Evolutionary conservation across 495 filamentous ascomycete species (phyloP).

Genomic region (Filosporella fistucella): DNA sequence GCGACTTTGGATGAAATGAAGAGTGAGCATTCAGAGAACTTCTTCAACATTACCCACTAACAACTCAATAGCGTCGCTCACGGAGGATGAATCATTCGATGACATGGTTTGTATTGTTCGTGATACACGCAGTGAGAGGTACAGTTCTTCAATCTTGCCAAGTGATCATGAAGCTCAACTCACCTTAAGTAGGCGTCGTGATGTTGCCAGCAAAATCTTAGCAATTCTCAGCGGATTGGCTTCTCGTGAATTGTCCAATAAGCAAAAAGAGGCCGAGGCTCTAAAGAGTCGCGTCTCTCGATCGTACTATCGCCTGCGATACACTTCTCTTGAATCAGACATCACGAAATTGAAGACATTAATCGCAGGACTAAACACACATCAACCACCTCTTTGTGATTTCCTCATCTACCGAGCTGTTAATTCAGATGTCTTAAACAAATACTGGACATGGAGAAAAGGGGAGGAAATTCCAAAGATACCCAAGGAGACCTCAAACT

Average conservation of each 20-base stretch:
- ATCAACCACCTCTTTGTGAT: slow-evolving; percentile 21
- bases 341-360: slow-evolving; percentile 19
- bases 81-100: slow-evolving; percentile 23
- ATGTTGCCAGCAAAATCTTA: slow-evolving; percentile 12
- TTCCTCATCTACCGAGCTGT: slow-evolving; percentile 23
- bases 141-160: too few relatives aligned
- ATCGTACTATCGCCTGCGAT: slow-evolving; percentile 1
- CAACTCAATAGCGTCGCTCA: too few relatives aligned
- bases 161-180: too few relatives aligned
- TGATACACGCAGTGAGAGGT: too few relatives aligned
- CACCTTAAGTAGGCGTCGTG: not conserved
- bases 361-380: slow-evolving; percentile 16
- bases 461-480: slow-evolving; percentile 22
- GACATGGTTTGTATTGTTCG: slow-evolving; percentile 27
- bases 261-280: slow-evolving; percentile 4
- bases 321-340: not conserved
- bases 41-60: too few relatives aligned
- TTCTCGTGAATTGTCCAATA: slow-evolving; percentile 13
- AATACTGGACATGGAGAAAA: slow-evolving; percentile 24
- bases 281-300: not conserved
- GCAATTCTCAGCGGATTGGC: slow-evolving; percentile 17
- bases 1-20: slow-evolving; percentile 2
- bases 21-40: too few relatives aligned
- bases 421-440: slow-evolving; percentile 1
- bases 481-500: slow-evolving; percentile 3